Conservation (phyloP, 768 basidiomycete species). For the Boletus rubroflammeus region DNA sequence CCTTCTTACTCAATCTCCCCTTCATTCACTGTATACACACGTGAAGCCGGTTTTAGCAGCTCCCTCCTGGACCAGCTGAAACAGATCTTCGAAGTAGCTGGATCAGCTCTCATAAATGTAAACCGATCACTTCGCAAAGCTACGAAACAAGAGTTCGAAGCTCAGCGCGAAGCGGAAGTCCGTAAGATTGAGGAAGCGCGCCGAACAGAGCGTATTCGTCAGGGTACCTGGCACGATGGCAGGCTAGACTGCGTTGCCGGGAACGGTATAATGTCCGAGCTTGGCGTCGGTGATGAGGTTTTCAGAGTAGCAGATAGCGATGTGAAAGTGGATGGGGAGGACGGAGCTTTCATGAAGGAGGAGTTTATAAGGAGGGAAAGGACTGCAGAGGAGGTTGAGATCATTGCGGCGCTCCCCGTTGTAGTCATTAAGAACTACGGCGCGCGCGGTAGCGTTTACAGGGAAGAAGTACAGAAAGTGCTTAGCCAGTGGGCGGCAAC, state of each 20-base stretch:
- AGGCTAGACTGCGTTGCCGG: constrained; percentile 82
- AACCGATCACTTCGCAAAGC: constrained; percentile 45
- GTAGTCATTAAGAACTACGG: constrained; percentile 84
- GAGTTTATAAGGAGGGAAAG: constrained; percentile 28
- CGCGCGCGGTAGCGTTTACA: constrained; percentile 48
- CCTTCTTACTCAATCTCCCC: not conserved
- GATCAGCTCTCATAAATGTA: constrained; percentile 64
- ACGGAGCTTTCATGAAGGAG: constrained; percentile 11
- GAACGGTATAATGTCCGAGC: constrained; percentile 81
- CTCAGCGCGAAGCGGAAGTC: constrained; percentile 36
- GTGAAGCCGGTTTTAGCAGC: constrained; percentile 73
- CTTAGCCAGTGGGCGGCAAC: constrained; percentile 83
- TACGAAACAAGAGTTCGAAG: constrained; percentile 38
- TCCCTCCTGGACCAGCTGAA: constrained; percentile 81
- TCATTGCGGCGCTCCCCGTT: constrained; percentile 68
- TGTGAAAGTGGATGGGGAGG: constrained; percentile 7
- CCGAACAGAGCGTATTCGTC: constrained; percentile 45
- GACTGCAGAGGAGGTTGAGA: constrained; percentile 44
- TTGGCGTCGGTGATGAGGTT: constrained; percentile 77
- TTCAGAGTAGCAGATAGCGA: constrained; percentile 39
- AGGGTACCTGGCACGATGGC: constrained; percentile 84
- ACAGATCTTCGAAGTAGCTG: constrained; percentile 78
- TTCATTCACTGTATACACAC: not conserved
- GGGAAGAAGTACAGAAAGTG: constrained; percentile 70
- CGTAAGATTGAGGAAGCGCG: constrained; percentile 37